A percentile compares a stretch with the other conserved stretches of the same genome.
Evolutionary conservation across 257 asterid genomes (phyloP).

Genomic region (Asclepias syriaca): DNA sequence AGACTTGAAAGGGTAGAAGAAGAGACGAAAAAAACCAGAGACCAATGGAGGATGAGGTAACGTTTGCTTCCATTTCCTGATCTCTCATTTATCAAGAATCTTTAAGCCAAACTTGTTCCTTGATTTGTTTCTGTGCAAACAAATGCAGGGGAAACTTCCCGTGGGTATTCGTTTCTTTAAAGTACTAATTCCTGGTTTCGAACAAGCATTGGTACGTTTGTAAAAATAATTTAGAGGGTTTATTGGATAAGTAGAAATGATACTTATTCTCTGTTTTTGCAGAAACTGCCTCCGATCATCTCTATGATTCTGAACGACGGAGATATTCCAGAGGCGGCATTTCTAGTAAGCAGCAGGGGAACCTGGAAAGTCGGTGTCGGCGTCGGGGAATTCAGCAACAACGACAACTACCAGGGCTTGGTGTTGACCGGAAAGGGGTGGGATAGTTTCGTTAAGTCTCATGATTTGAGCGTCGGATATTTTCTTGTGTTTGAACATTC

Average conservation of each 20-base stretch:
- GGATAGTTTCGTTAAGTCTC: background rate
- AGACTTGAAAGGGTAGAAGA: background rate
- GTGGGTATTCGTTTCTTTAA: constrained; percentile 13
- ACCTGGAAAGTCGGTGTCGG: constrained; percentile 11
- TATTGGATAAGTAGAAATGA: background rate
- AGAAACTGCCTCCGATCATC: constrained; percentile 11
- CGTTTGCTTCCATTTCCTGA: background rate
- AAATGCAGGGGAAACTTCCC: background rate
- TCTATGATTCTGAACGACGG: background rate
- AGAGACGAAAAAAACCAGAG: background rate
- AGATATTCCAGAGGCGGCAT: constrained; percentile 7
- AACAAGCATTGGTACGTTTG: constrained; percentile 7
- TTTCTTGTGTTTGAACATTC: constrained; percentile 22
- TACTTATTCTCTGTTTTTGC: background rate
- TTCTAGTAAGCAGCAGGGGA: constrained; percentile 14
- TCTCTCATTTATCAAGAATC: too few species aligned
- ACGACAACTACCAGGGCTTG: background rate
- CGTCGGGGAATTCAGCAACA: background rate
- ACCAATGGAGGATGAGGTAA: background rate
- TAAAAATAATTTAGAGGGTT: too few species aligned
- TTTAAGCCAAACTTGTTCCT: too few species aligned
- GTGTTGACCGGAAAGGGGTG: background rate
- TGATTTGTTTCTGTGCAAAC: background rate
- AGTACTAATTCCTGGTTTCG: constrained; percentile 23
- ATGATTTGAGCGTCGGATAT: constrained; percentile 10